Evolutionary conservation across 1,284 basidiomycete species (phyloP).

Genomic region (Cryptococcus deneoformans): DNA sequence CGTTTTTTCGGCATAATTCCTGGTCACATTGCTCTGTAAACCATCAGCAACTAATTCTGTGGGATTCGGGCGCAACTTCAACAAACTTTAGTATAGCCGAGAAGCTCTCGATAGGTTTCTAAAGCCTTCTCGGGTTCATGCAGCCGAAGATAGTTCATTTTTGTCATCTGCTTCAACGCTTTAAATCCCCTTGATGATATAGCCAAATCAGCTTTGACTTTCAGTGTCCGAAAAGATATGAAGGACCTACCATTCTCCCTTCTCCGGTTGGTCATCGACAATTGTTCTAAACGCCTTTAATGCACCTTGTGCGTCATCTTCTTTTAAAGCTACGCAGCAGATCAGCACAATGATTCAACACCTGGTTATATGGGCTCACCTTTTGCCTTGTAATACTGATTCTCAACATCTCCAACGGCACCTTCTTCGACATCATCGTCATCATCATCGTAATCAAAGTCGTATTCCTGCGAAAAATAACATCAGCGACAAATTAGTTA

Average conservation of each 20-base stretch:
- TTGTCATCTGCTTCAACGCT: slow-evolving; percentile 95
- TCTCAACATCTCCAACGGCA: slow-evolving; percentile 91
- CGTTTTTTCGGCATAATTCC: slow-evolving; percentile 76
- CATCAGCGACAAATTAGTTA: background rate
- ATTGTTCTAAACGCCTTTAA: slow-evolving; percentile 82
- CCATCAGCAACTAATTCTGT: background rate
- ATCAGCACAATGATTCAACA: background rate
- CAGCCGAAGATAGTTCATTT: slow-evolving; percentile 80
- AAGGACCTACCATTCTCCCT: slow-evolving; percentile 76
- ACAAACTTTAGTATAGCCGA: slow-evolving; percentile 78
- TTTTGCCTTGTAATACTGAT: slow-evolving; percentile 98
- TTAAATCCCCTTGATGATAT: slow-evolving; percentile 83
- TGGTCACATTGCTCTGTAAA: slow-evolving; percentile 38
- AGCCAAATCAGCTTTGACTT: slow-evolving; percentile 14
- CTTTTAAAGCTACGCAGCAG: slow-evolving; percentile 70
- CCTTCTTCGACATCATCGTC: slow-evolving; percentile 68
- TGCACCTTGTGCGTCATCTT: slow-evolving; percentile 80
- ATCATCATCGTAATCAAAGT: slow-evolving; percentile 88
- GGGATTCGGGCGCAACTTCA: background rate
- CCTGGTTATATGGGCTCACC: slow-evolving; percentile 56
- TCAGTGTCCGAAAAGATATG: background rate
- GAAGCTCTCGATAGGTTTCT: slow-evolving; percentile 75
- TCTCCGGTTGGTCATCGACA: slow-evolving; percentile 81
- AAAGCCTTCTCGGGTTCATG: slow-evolving; percentile 80
- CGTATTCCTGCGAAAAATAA: slow-evolving; percentile 69